These are phyloP conservation scores for Trichoderma orchidacearum DNA, from an alignment of 495 filamentous ascomycete species.

Conservation along the genomic window DNA sequence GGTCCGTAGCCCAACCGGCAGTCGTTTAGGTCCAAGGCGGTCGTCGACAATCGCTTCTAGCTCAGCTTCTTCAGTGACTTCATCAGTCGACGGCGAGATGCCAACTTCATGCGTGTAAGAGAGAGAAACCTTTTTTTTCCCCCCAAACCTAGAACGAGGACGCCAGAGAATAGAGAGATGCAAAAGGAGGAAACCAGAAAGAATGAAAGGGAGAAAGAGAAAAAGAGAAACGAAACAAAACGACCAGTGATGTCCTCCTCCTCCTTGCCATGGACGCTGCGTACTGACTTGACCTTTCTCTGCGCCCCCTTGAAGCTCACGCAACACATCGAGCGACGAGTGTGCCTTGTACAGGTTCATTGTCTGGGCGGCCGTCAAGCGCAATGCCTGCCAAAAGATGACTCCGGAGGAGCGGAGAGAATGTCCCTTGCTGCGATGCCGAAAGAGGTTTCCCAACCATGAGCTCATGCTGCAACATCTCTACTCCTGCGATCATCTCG, in stretches of 20 bases:
- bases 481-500: constrained; percentile 22
- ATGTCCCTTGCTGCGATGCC: constrained; percentile 29
- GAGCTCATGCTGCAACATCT: constrained; percentile 33
- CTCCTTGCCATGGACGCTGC: not conserved
- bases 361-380: constrained; percentile 35
- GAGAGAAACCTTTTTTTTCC: no score
- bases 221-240: no score
- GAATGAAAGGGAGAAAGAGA: no score
- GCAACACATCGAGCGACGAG: constrained; percentile 24
- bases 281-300: not conserved
- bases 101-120: not conserved
- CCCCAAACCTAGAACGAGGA: no score
- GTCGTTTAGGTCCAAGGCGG: not conserved
- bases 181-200: no score
- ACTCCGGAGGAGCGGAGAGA: constrained; percentile 22
- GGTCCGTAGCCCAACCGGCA: not conserved
- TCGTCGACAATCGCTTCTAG: not conserved
- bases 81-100: not conserved
- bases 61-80: not conserved
- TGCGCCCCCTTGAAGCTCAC: constrained; percentile 1
- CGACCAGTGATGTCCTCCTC: no score
- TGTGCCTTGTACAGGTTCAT: constrained; percentile 33
- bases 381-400: constrained; percentile 29
- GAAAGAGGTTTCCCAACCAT: constrained; percentile 24
- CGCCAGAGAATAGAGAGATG: no score